These are phyloP conservation scores for Erodium maritimum DNA, from an alignment of 345 rosid genomes.

Conservation along the genomic window DNA sequence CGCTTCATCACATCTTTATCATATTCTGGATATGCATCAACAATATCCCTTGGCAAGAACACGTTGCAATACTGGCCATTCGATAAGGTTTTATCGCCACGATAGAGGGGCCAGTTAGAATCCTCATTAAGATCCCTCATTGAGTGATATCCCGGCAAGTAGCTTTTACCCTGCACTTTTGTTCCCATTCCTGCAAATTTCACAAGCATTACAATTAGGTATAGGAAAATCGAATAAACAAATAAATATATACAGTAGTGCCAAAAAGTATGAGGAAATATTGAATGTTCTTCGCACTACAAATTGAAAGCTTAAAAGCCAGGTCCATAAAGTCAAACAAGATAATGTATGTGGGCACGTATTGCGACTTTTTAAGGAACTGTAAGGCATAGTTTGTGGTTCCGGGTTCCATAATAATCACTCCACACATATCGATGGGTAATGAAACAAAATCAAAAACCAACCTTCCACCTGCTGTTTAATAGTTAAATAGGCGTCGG, in stretches of 20 bases:
- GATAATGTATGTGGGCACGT: not conserved
- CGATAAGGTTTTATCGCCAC: slow-evolving; percentile 33
- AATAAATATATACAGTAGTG: not conserved
- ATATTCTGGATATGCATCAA: slow-evolving; percentile 33
- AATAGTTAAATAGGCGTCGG: too few relatives aligned
- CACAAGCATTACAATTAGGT: slow-evolving; percentile 3
- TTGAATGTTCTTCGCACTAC: too few relatives aligned
- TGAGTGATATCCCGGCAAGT: slow-evolving; percentile 42
- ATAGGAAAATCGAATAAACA: not conserved
- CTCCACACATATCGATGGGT: too few relatives aligned
- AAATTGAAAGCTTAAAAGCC: not conserved
- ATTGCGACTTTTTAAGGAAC: not conserved
- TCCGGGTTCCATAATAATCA: too few relatives aligned
- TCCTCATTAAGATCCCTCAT: slow-evolving; percentile 69
- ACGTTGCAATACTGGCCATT: slow-evolving; percentile 43
- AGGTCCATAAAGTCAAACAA: not conserved
- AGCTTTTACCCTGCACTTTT: slow-evolving; percentile 59
- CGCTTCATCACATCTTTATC: slow-evolving; percentile 55
- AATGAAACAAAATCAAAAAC: too few relatives aligned
- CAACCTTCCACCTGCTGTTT: too few relatives aligned
- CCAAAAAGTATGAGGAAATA: too few relatives aligned
- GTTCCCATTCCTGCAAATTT: slow-evolving; percentile 56
- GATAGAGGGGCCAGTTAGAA: slow-evolving; percentile 46
- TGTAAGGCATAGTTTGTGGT: too few relatives aligned
- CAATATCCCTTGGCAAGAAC: slow-evolving; percentile 24